These are phyloP conservation scores for Pythium myriotylum DNA, from an alignment of 352 stramenopile species.

Conservation along the genomic window DNA sequence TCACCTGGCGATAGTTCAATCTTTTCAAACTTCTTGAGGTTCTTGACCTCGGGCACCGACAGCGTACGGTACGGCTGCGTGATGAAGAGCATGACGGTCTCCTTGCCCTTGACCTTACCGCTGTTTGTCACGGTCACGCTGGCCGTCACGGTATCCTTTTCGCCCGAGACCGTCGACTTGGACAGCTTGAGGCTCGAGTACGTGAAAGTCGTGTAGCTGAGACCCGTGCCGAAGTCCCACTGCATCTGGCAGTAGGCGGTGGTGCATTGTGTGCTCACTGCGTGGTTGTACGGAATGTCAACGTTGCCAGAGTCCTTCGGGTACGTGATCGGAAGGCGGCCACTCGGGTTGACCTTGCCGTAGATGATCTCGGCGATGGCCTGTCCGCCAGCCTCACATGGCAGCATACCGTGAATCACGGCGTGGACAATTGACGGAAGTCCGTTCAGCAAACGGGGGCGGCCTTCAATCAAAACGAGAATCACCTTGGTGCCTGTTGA, in stretches of 20 bases:
- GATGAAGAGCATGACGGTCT: conserved; percentile 49
- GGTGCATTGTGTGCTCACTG: conserved; percentile 38
- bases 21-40: conserved; percentile 79
- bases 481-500: conserved; percentile 80
- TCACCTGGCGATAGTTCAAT: conserved; percentile 40
- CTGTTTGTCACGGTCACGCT: conserved; percentile 32
- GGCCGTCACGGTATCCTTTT: conserved; percentile 22
- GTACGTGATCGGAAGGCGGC: conserved; percentile 82
- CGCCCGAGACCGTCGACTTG: conserved; percentile 29
- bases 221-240: conserved; percentile 65
- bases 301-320: conserved; percentile 65
- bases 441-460: conserved; percentile 71
- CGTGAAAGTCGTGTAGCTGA: conserved; percentile 61
- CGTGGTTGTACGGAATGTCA: conserved; percentile 79
- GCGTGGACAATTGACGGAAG: conserved; percentile 64
- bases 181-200: conserved; percentile 43
- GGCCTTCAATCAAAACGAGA: conserved; percentile 75
- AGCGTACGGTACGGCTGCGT: conserved; percentile 23
- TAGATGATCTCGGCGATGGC: conserved; percentile 85
- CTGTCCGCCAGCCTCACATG: conserved; percentile 77
- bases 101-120: conserved; percentile 40
- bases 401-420: conserved; percentile 82
- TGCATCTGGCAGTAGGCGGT: conserved; percentile 46
- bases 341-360: conserved; percentile 81
- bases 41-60: conserved; percentile 66